Evolutionary conservation across 768 basidiomycete species (phyloP), one percentile per base, ranked within the genome.

Genomic region (Xerocomellus amylosporus): DNA sequence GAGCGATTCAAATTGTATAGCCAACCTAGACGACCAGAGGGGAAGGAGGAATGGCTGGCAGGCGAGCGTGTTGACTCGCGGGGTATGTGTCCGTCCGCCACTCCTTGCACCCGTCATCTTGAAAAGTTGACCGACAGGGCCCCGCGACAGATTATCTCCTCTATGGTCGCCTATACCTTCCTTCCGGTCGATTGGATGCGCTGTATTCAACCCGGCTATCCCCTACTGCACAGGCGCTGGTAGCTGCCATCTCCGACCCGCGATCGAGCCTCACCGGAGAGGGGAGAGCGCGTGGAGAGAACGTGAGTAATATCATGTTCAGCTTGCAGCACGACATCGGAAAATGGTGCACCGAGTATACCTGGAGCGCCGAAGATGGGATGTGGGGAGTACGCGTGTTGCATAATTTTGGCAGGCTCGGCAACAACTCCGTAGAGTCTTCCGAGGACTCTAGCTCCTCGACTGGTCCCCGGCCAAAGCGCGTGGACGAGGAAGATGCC

Each of bases 401-500:
- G 46, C 93, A 94, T 67, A 97, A 98, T 66, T 98, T 97, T 74
- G 94, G 94, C 14, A 82, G 80, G 70, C 73, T 86, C 4, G 83
- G 78, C 15, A 61, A 59, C 15, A 61, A 59, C 48, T 54, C 71
- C 13, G 62, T 62, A 6, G 74, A 74, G 66, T 65, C 63, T 58
- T 76, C 71, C 59, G 76, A 75, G 26, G 67, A 68, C 57, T 39
- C 64, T 19, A 45, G 48, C 53, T 60, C 62, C n/a, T 60, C 58
- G 20, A 61, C 59, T 20, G 58, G 59, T 13, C 64, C 67, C 41
- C 75, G 77, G 41, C 71, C 81, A 34, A 93, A 90, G 70, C 81
- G 94, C n/a, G 84, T 97, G 5, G 96, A 98, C 51, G 94, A 96
- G 66, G 94, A 96, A 72, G 95, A 97, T 44, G 87, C 89, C 26